Percentiles rank a stretch among this genome's conserved stretches.
Evolutionary conservation across 805 yeast species (phyloP).

Genomic region (Saccharomycopsis amapae): DNA sequence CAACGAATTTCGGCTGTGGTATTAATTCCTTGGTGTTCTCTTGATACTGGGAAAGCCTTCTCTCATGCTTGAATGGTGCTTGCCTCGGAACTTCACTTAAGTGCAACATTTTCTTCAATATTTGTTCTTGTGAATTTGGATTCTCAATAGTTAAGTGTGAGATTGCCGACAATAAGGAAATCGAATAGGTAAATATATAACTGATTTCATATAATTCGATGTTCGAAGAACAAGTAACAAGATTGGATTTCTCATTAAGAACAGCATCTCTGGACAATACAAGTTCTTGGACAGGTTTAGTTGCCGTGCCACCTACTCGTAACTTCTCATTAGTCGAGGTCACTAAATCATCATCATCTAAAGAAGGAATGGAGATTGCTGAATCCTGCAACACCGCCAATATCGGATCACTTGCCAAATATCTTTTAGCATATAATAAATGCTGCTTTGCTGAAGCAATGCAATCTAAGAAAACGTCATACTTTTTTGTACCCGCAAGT

Average conservation of each 20-base stretch:
- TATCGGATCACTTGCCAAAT: slow-evolving; percentile 30
- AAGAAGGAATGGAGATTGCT: slow-evolving; percentile 40
- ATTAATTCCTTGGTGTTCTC: neutral
- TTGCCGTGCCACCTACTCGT: no score
- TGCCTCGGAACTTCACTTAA: slow-evolving; percentile 18
- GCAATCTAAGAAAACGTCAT: neutral
- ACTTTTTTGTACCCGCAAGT: neutral
- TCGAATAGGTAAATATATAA: slow-evolving; percentile 6
- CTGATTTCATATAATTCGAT: slow-evolving; percentile 8
- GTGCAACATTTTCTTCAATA: slow-evolving; percentile 5
- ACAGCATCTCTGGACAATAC: neutral
- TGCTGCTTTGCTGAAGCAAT: slow-evolving; percentile 24
- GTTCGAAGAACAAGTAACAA: neutral
- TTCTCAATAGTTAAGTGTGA: slow-evolving; percentile 3
- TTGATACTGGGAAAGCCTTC: neutral
- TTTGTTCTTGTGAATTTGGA: neutral
- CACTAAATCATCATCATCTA: slow-evolving; percentile 15
- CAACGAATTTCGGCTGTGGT: neutral
- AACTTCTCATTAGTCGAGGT: neutral
- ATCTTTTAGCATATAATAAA: slow-evolving; percentile 28
- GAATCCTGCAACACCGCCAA: slow-evolving; percentile 44
- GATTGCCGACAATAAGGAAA: slow-evolving; percentile 16
- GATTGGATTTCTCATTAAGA: neutral
- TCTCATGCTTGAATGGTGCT: slow-evolving; percentile 19
- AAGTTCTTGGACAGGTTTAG: slow-evolving; percentile 10